Evolutionary conservation across 78 protist genomes (phyloP).

Genomic region (Dictyostelium intermedium): DNA sequence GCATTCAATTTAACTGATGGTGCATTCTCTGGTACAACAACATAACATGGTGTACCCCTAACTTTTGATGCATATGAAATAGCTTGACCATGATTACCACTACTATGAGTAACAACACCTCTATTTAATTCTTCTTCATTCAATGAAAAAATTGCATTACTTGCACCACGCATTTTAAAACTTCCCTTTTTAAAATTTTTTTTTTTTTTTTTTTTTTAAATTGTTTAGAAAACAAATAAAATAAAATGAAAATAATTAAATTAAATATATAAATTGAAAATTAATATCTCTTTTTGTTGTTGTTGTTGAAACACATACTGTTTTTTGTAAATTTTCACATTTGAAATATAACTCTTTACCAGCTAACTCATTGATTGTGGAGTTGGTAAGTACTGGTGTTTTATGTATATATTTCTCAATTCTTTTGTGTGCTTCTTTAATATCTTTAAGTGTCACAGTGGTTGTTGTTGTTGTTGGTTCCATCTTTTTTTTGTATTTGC

Average conservation of each 20-base stretch:
- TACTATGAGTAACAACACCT: constrained; percentile 71
- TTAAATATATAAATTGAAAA: background rate
- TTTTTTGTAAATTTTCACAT: constrained; percentile 85
- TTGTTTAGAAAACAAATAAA: background rate
- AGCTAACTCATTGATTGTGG: constrained; percentile 47
- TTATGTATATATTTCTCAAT: constrained; percentile 44
- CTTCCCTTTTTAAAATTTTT: constrained; percentile 78
- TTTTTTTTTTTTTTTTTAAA: too few species aligned
- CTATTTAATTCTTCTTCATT: constrained; percentile 20
- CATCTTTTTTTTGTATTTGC: background rate
- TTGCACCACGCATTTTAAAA: constrained; percentile 90
- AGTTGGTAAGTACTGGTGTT: constrained; percentile 71
- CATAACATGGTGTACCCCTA: constrained; percentile 46
- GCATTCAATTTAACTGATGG: constrained; percentile 84
- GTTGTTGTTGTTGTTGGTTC: background rate
- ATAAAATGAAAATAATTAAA: too few species aligned
- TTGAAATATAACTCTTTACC: constrained; percentile 74
- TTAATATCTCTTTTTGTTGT: background rate
- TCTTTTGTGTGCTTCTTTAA: constrained; percentile 65
- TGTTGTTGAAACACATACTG: background rate
- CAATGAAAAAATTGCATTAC: constrained; percentile 57
- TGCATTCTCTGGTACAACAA: constrained; percentile 86
- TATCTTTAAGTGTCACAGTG: constrained; percentile 28
- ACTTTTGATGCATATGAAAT: constrained; percentile 82
- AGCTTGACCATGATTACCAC: constrained; percentile 92